These are phyloP conservation scores for Petasospora rhodanensis DNA, from an alignment of 1,139 yeast genomes.

Conservation along the genomic window DNA sequence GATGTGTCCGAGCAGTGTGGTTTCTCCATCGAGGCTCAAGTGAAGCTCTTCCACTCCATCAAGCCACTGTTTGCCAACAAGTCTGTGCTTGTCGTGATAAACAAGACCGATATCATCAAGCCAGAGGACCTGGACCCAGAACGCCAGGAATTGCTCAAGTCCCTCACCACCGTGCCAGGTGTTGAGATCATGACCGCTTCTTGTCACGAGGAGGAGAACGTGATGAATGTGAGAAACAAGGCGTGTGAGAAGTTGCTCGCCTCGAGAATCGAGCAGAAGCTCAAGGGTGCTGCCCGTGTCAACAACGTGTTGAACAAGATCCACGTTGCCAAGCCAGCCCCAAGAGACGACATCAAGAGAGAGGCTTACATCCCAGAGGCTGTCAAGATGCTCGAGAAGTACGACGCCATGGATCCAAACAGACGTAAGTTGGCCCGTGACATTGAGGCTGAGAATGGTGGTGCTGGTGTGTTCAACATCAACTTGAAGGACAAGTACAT, in stretches of 20 bases:
- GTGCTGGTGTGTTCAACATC: slow-evolving; percentile 96
- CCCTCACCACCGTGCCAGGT: slow-evolving; percentile 61
- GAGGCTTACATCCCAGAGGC: slow-evolving; percentile 80
- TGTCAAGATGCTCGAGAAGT: slow-evolving; percentile 53
- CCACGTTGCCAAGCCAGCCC: slow-evolving; percentile 87
- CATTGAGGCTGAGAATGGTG: slow-evolving; percentile 91
- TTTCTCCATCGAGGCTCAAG: slow-evolving; percentile 94
- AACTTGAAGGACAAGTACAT: slow-evolving; percentile 88
- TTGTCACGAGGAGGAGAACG: slow-evolving; percentile 91
- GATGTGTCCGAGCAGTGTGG: slow-evolving; percentile 99
- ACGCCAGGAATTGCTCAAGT: slow-evolving; percentile 65
- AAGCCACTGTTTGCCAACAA: slow-evolving; percentile 97
- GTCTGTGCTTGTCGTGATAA: slow-evolving; percentile 91
- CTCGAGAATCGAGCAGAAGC: slow-evolving; percentile 93
- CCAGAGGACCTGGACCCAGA: slow-evolving; percentile 79
- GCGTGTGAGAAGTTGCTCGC: slow-evolving; percentile 96
- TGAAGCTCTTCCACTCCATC: slow-evolving; percentile 91
- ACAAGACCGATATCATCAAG: slow-evolving; percentile 86
- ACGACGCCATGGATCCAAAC: slow-evolving; percentile 76
- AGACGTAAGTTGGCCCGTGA: slow-evolving; percentile 82
- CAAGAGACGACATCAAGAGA: slow-evolving; percentile 82
- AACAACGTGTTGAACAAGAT: slow-evolving; percentile 88
- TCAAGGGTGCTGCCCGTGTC: slow-evolving; percentile 90
- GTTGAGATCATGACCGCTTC: slow-evolving; percentile 93
- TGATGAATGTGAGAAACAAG: slow-evolving; percentile 92